Evolutionary conservation across 805 yeast species (phyloP).

Genomic region (Tetrapisispora nanseiensis): DNA sequence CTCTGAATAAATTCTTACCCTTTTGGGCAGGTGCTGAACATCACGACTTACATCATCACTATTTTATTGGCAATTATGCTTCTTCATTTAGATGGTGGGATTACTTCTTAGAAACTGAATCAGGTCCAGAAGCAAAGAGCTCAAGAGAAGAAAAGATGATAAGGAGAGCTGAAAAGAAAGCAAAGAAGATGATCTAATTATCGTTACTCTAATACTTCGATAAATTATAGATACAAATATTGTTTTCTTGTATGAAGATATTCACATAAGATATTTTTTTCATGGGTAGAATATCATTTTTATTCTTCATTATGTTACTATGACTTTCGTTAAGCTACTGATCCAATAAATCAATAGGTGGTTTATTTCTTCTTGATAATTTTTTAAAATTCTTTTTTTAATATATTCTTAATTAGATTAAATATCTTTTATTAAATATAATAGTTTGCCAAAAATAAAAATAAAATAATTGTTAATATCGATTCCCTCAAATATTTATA

Average conservation of each 20-base stretch:
- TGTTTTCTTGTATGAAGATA: too few species aligned
- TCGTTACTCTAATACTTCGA: too few species aligned
- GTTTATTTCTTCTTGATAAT: not conserved
- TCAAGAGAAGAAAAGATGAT: slow-evolving; percentile 54
- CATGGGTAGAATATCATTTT: too few species aligned
- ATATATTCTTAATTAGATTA: not conserved
- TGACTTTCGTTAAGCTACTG: not conserved
- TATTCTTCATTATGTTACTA: not conserved
- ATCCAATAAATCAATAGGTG: too few species aligned
- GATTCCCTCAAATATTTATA: too few species aligned
- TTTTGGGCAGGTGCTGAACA: slow-evolving; percentile 97
- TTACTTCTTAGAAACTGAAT: slow-evolving; percentile 66
- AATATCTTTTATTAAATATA: not conserved
- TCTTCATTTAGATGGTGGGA: slow-evolving; percentile 94
- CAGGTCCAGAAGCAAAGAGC: slow-evolving; percentile 62
- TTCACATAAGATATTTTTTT: too few species aligned
- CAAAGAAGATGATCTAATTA: slow-evolving; percentile 1
- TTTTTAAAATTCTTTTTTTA: not conserved
- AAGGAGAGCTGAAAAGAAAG: slow-evolving; percentile 38
- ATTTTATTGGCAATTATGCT: slow-evolving; percentile 85
- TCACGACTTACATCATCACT: slow-evolving; percentile 91
- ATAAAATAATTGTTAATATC: not conserved
- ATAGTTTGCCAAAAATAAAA: not conserved
- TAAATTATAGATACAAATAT: too few species aligned
- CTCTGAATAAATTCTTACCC: slow-evolving; percentile 77